Evolutionary conservation across 2,329 filamentous ascomycete species (phyloP), one percentile per base, ranked within the genome.

Genomic region (Fusarium sp.): DNA sequence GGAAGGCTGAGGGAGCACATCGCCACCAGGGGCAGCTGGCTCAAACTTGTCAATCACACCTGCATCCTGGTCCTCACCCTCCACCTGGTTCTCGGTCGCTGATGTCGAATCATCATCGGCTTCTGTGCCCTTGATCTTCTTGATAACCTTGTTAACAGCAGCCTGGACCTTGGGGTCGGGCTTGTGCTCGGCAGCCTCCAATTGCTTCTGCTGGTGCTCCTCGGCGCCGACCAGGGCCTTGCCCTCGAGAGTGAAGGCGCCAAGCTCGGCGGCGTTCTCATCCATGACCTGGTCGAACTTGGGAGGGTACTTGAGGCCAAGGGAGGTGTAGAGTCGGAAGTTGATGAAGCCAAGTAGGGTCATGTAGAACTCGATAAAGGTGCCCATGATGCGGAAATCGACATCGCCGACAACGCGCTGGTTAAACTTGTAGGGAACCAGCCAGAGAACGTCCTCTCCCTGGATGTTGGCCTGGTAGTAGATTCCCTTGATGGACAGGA

Each of bases 381-480:
- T 99, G 69, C 95, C 96, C 97, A 99, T 99, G 84, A 99, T 99
- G 80, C 97, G 90, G 86, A 98, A 99, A 84, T 99, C 97, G 74
- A 99, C 93, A 83, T 99, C 97, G 67, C 93, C 94, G 45, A 97
- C 94, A 16, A 98, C 92, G 77, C 94, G 90, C 87, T 99, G 97
- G 81, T 98, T 98, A 85, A 99, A 99, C 83, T 95, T 95, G 87
- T 99, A 99, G 1, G 97, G 97, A 13, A 98, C 96, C 43, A 99
- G 88, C 97, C 97, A 99, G 76, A 98, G 88, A 59, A 99, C 93
- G 80, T 98, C 96, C 85, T 99, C 95, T 58, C 97, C 97, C 83
- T 98, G 95, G 72, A 99, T 97, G 61, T 93, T 98, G 27, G 96
- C 97, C 86, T 98, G 96, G 85, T 98, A 99, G 87, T 99, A 99